Base-by-base conservation (phyloP, 768 basidiomycete species). In the Cyclocybe cylindracea region DNA sequence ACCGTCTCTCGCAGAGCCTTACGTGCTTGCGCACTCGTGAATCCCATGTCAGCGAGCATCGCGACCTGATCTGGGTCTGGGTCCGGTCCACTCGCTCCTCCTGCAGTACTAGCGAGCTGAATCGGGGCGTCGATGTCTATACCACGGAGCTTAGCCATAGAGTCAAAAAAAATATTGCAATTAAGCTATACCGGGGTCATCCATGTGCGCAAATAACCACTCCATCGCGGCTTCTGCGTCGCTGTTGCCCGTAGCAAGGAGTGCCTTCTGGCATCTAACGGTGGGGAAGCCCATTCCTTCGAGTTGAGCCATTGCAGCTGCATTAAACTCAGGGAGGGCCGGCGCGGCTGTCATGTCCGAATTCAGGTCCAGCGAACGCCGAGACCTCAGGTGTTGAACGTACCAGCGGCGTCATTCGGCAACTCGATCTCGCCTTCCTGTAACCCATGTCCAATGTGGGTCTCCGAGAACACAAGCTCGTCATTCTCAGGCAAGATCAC, bases 191-290 rank as follows among this genome's bases (percentile, higher is more conserved):
- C 94, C 91, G 10, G 92, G 77, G 68, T 98, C 96, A 1, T 98
- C 95, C 91, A 95, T 91, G 66, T 98, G 96, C 39, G 69, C 77
- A 63, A 98, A 96, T 38, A 99, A 68, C 96, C 96, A 99, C 52
- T 93, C 86, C 94, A 96, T 96, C 0, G 97, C 97, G 0, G 75
- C 79, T 55, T 94, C 90, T 0, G 88, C 72, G 51, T 85, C 84
- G 11, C 68, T 72, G 58, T 87, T 86, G 0, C 93, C 92, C 0
- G 94, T 98, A 0, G 93, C 94, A 8, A 96, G 75, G 5, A 98
- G 67, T 0, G 95, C 97, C 59, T 93, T 94, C 61, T 96, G 88
- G 66, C 91, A 94, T 18, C 94, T 82, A 7, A 94, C 66, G 0
- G 71, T 65, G 0, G 95, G 90, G 78, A 99, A 98, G 0, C 96